phyloP scores from a whole-genome alignment of 129 eudicot genomes.

The Daucus carota region DH1_v3.0 NC_030388.2:15854501-15855000 shows the following conservation, averaged over 20 bases:
- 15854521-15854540: constrained; percentile 86
- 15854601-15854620: not conserved
- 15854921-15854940: constrained; percentile 1
- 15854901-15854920: not conserved
- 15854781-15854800: no score
- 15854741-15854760: no score
- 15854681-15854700: no score
- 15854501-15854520: constrained; percentile 90
- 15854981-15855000: no score
- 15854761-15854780: no score
- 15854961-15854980: not conserved
- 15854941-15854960: constrained; percentile 2
- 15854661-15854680: no score
- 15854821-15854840: not conserved
- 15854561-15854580: constrained; percentile 89
- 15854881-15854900: not conserved
- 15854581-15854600: constrained; percentile 95
- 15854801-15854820: not conserved
- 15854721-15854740: no score
- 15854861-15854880: not conserved
- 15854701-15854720: no score
- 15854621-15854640: no score
- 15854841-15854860: constrained; percentile 9
- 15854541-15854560: constrained; percentile 56
- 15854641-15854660: no score